Evolutionary conservation across 108 stramenopile species (phyloP).

Genomic region (Nitzschia putrida): DNA sequence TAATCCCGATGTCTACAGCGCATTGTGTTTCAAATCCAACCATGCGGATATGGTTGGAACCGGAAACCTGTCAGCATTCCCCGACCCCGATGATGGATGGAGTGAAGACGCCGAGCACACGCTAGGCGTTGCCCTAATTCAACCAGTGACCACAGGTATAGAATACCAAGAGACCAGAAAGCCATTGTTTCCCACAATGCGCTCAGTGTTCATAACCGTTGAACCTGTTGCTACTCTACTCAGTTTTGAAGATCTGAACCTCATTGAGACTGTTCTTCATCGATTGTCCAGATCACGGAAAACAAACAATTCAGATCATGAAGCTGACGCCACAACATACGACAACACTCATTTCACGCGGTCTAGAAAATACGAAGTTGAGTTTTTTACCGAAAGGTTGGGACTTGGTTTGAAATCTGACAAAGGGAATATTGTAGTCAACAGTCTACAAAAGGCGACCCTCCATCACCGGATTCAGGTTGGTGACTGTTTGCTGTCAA

Average conservation of each 20-base stretch:
- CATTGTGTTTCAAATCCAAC: conserved; percentile 31
- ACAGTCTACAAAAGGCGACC: conserved; percentile 34
- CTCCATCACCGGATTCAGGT: conserved; percentile 19
- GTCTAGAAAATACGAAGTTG: conserved; percentile 34
- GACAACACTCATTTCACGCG: not conserved
- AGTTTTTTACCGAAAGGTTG: conserved; percentile 41
- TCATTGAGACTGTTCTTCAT: conserved; percentile 50
- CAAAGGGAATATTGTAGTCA: conserved; percentile 45
- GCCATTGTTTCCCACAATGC: conserved; percentile 49
- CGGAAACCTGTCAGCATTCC: conserved; percentile 1
- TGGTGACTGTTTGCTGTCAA: conserved; percentile 52
- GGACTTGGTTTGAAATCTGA: conserved; percentile 55
- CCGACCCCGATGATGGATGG: not conserved
- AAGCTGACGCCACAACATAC: not conserved
- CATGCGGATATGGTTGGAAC: conserved; percentile 33
- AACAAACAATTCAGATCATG: conserved; percentile 1
- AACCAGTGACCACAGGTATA: conserved; percentile 65
- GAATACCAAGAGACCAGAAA: conserved; percentile 40
- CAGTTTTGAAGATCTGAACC: conserved; percentile 65
- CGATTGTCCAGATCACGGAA: conserved; percentile 39
- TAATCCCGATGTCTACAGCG: conserved; percentile 50
- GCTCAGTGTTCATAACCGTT: conserved; percentile 47
- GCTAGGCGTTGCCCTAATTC: conserved; percentile 64
- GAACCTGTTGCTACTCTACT: conserved; percentile 71
- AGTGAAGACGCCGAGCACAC: not conserved